These are phyloP conservation scores for Wickerhamomyces sp. DNA, from an alignment of 1,139 yeast genomes.

Conservation along the genomic window DNA sequence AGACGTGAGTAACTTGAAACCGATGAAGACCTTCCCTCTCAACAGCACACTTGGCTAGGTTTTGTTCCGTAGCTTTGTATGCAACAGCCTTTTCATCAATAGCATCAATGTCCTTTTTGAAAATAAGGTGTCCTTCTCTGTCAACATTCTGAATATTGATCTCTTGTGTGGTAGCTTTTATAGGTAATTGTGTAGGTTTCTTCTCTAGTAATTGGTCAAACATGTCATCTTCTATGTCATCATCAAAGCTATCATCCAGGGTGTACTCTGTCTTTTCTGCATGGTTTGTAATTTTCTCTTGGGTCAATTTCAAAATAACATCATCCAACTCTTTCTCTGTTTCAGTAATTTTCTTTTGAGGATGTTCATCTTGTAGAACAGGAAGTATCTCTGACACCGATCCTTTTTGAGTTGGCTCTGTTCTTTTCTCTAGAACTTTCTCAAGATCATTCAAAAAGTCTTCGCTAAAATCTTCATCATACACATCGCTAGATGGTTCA, in stretches of 20 bases:
- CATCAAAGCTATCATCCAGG: neutral
- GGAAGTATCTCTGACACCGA: neutral
- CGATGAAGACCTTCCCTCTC: slow-evolving; percentile 45
- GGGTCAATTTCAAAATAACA: slow-evolving; percentile 4
- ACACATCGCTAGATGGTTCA: slow-evolving; percentile 19
- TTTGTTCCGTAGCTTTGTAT: slow-evolving; percentile 17
- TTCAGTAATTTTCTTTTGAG: neutral
- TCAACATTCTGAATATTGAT: slow-evolving; percentile 23
- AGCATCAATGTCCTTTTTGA: slow-evolving; percentile 29
- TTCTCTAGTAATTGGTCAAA: slow-evolving; percentile 5
- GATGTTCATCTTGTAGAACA: neutral
- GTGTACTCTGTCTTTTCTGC: neutral
- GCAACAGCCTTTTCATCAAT: slow-evolving; percentile 23
- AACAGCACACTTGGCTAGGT: slow-evolving; percentile 42
- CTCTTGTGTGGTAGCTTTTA: slow-evolving; percentile 19
- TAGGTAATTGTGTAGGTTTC: neutral
- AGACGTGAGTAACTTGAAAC: slow-evolving; percentile 40
- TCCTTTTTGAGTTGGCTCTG: slow-evolving; percentile 1
- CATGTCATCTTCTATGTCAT: slow-evolving; percentile 10
- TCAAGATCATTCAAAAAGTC: slow-evolving; percentile 21
- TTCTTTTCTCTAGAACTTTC: slow-evolving; percentile 6
- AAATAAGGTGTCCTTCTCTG: slow-evolving; percentile 26
- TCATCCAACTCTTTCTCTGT: neutral
- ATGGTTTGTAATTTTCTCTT: slow-evolving; percentile 1
- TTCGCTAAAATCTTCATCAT: slow-evolving; percentile 23